A percentile compares a stretch with the other conserved stretches of the same genome.
Conservation (phyloP, 1,139 yeast genomes). For the Scheffersomyces lignicola region DNA sequence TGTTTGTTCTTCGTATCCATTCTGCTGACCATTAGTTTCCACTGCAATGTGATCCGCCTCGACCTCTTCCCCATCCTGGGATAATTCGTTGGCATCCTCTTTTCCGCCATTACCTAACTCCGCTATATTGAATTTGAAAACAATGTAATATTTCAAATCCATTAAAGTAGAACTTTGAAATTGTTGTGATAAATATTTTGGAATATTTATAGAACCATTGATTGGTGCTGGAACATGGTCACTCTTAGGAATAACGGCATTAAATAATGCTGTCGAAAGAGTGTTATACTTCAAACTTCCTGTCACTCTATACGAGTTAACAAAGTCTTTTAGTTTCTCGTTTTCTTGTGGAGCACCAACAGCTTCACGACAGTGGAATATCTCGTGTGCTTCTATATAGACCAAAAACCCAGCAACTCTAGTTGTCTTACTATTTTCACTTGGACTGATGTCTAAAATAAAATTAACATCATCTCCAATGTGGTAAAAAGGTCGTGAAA, state of each 20-base stretch:
- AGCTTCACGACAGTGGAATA: conserved; percentile 22
- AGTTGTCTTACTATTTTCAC: conserved; percentile 15
- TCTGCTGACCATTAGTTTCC: background rate
- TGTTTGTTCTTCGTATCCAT: background rate
- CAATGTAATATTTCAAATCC: conserved; percentile 39
- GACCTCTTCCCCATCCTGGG: background rate
- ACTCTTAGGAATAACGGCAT: conserved; percentile 11
- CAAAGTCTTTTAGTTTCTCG: conserved; percentile 14
- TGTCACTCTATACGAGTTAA: conserved; percentile 38
- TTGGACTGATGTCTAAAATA: conserved; percentile 26
- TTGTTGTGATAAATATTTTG: conserved; percentile 34
- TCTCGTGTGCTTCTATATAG: conserved; percentile 44
- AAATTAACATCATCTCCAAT: conserved; percentile 51
- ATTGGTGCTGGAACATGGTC: conserved; percentile 13
- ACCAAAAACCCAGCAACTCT: conserved; percentile 35
- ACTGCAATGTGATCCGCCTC: background rate
- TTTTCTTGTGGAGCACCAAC: conserved; percentile 8
- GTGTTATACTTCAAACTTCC: conserved; percentile 37
- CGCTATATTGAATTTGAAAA: conserved; percentile 38
- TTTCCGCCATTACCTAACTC: conserved; percentile 19
- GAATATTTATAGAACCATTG: conserved; percentile 33
- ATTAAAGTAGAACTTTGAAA: conserved; percentile 38
- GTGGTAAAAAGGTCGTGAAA: conserved; percentile 48
- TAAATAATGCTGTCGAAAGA: conserved; percentile 31
- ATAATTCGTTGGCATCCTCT: conserved; percentile 6